A percentile compares a stretch with the other conserved stretches of the same genome.
phyloP scores from a whole-genome alignment of 495 filamentous ascomycete species.

The Staphylotrichum longicolle region DNA sequence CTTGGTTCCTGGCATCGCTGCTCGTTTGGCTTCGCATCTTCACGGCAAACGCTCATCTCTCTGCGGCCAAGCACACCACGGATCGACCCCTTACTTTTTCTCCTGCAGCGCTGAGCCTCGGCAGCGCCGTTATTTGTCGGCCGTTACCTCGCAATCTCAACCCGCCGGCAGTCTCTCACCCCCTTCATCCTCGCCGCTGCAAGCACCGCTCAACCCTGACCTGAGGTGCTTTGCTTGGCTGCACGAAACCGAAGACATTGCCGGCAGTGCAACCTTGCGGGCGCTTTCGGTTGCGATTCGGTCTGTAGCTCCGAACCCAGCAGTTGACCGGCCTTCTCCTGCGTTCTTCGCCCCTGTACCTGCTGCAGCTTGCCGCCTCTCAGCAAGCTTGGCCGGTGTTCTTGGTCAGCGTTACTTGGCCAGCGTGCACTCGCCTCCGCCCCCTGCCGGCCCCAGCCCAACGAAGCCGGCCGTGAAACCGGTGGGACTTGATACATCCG shows the following conservation, averaged over 20 bases:
- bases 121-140: conserved; percentile 10
- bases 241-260: conserved; percentile 34
- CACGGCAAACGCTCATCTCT: no score
- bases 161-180: neutral
- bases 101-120: neutral
- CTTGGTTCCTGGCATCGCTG: no score
- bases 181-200: neutral
- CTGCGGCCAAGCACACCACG: no score
- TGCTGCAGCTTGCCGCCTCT: conserved; percentile 25
- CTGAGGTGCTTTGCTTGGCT: conserved; percentile 20
- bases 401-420: neutral
- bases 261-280: conserved; percentile 27
- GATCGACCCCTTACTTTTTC: no score
- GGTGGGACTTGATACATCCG: conserved; percentile 28
- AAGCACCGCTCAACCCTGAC: conserved; percentile 14
- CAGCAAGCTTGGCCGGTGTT: neutral
- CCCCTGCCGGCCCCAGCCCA: conserved; percentile 4
- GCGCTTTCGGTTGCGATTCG: conserved; percentile 21
- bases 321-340: conserved; percentile 12
- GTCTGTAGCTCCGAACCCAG: conserved; percentile 16
- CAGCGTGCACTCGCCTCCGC: conserved; percentile 1
- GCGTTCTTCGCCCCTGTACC: neutral
- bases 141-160: conserved; percentile 14
- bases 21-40: no score
- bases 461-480: conserved; percentile 18